phyloP scores from a whole-genome alignment of 805 yeast species.

The Saturnispora sekii region DNA sequence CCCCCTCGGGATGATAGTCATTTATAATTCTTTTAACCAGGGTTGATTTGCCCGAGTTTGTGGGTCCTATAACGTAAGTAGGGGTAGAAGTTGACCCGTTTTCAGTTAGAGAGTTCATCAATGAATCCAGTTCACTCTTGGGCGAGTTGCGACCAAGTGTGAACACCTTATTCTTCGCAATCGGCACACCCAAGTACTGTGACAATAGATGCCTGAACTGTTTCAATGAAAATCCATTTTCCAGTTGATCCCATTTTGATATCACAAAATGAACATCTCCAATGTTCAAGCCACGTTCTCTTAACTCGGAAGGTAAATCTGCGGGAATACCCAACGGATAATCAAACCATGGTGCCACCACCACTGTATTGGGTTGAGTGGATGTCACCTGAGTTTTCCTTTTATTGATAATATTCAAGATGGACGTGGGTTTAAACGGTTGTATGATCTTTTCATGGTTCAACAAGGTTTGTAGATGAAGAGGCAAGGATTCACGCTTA shows the following conservation, averaged over 20 bases:
- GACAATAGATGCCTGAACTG: neutral
- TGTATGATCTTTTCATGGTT: slow-evolving; percentile 3
- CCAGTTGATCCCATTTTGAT: slow-evolving; percentile 1
- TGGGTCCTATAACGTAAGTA: slow-evolving; percentile 23
- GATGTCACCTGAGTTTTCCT: slow-evolving; percentile 1
- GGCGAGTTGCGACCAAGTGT: neutral
- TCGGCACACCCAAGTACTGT: neutral
- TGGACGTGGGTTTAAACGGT: slow-evolving; percentile 7
- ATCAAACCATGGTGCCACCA: slow-evolving; percentile 3
- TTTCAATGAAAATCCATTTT: too few species aligned
- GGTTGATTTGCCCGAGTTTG: slow-evolving; percentile 23
- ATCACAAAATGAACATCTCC: slow-evolving; percentile 2
- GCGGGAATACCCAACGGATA: slow-evolving; percentile 5
- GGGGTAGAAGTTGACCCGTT: neutral
- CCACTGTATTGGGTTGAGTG: neutral
- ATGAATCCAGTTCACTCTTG: neutral
- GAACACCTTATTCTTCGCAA: neutral
- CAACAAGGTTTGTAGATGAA: neutral
- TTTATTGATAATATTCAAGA: slow-evolving; percentile 6
- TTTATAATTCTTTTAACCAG: slow-evolving; percentile 9
- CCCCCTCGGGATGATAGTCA: neutral
- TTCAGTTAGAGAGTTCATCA: slow-evolving; percentile 5
- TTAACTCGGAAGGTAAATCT: neutral
- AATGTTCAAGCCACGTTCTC: slow-evolving; percentile 1
- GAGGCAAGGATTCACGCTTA: slow-evolving; percentile 4